Evolutionary conservation across 2,329 filamentous ascomycete genomes (phyloP), one percentile per base, ranked within the genome.

Genomic region (Fusarium odoratissimum): DNA sequence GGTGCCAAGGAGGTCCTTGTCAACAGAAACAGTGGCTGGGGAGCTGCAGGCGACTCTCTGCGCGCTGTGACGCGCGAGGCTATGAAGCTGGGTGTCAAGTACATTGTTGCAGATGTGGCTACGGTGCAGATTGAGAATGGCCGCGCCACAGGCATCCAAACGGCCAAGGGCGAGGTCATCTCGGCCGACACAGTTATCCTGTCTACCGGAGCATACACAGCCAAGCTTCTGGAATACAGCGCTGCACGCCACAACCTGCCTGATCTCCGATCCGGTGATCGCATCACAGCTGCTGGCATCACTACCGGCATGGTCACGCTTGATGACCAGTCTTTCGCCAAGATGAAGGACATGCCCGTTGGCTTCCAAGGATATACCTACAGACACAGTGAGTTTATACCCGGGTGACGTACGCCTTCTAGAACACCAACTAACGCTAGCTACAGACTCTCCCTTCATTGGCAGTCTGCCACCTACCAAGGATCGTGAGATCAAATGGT

Each of bases 21-120:
- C 48, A 91, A 91, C 82, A 86, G 84, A 74, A 87, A 85, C 33
- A 90, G 89, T 77, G 90, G 90, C 2, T 92, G 89, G 88, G 89
- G 86, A 11, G 88, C 88, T n/a, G 90, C 90, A 4, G 88, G 87
- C 6, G 88, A 91, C 71, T 84, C 85, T 35, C 77, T 92, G 66
- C 79, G 83, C 56, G 87, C 86, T 3, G 84, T 91, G 13, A 91
- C 88, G 3, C 83, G 85, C 38, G 82, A 83, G 63, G 84, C 84
- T 21, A 73, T 91, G 9, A 83, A 86, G 51, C 78, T 89, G 11
- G 90, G 90, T 2, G 90, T 91, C 68, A 85, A 86, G 76, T 92
- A 91, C 63, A 83, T 89, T 14, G 83, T 82, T 1, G 87, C 85
- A 21, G 87, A 90, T 60, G 84, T 88, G 5, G 78, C 82, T 3